Evolutionary conservation across 352 stramenopile species (phyloP).

Genomic region (Nothophytophthora sp.): DNA sequence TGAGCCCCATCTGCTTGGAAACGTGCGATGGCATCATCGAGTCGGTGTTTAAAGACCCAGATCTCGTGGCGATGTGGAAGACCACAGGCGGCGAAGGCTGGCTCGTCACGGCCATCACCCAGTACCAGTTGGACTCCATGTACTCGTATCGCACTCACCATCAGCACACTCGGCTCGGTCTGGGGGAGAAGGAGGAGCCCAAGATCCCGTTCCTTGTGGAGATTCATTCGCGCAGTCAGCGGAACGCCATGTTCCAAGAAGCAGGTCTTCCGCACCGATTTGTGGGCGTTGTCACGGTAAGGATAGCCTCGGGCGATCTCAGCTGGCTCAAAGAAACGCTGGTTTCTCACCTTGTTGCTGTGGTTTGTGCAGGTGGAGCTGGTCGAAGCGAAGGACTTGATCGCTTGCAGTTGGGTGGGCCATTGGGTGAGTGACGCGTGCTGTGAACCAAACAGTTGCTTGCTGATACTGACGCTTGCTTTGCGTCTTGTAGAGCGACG

Average conservation of each 20-base stretch:
- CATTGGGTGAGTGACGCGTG: slow-evolving; percentile 38
- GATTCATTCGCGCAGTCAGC: slow-evolving; percentile 69
- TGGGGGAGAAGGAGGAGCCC: slow-evolving; percentile 42
- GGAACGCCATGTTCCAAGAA: slow-evolving; percentile 81
- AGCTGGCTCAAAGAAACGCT: not conserved
- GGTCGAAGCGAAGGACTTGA: slow-evolving; percentile 70
- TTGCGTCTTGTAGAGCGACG: slow-evolving; percentile 37
- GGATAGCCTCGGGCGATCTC: not conserved
- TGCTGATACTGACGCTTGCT: not conserved
- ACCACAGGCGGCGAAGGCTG: slow-evolving; percentile 69
- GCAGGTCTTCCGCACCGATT: slow-evolving; percentile 77
- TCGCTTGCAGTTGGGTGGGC: slow-evolving; percentile 65
- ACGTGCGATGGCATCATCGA: slow-evolving; percentile 67
- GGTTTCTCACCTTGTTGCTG: not conserved
- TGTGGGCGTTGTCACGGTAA: slow-evolving; percentile 61
- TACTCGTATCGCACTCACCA: slow-evolving; percentile 51
- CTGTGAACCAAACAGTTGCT: not conserved
- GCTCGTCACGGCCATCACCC: slow-evolving; percentile 81
- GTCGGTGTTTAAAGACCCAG: slow-evolving; percentile 57
- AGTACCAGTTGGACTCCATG: slow-evolving; percentile 74
- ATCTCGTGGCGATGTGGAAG: slow-evolving; percentile 76
- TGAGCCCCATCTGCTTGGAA: slow-evolving; percentile 65
- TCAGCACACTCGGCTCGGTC: slow-evolving; percentile 34
- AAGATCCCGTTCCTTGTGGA: slow-evolving; percentile 59
- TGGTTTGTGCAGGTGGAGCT: slow-evolving; percentile 44